Percentiles rank a stretch among this genome's conserved stretches.
Evolutionary conservation across 768 basidiomycete genomes (phyloP).

Genomic region (Pulveroboletus ravenelii): DNA sequence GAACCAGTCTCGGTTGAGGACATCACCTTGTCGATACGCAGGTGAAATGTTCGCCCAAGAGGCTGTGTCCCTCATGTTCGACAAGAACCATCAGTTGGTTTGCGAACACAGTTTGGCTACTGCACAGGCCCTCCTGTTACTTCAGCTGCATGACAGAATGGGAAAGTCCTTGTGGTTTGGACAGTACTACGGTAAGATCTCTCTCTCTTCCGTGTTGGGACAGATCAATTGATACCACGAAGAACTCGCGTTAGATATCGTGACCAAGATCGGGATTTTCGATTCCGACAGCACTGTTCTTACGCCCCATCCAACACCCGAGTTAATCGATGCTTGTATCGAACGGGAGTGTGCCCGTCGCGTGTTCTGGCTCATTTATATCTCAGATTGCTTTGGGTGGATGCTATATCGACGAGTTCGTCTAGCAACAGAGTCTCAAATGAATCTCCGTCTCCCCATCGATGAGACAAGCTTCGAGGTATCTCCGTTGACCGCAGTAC

Average conservation of each 20-base stretch:
- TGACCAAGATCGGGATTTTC: conserved; percentile 63
- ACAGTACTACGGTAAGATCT: conserved; percentile 29
- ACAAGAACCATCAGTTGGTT: conserved; percentile 54
- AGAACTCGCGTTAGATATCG: conserved; percentile 58
- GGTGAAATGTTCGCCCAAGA: conserved; percentile 53
- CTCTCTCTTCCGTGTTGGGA: neutral
- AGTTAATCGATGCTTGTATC: conserved; percentile 56
- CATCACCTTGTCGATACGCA: conserved; percentile 50
- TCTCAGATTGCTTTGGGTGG: conserved; percentile 48
- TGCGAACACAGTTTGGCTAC: conserved; percentile 64
- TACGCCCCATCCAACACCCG: conserved; percentile 54
- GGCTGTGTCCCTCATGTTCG: conserved; percentile 67
- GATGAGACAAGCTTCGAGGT: conserved; percentile 82
- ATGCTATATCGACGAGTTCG: conserved; percentile 34
- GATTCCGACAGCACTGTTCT: conserved; percentile 56
- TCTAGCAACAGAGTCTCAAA: conserved; percentile 39
- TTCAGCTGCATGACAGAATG: conserved; percentile 61
- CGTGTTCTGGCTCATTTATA: conserved; percentile 74
- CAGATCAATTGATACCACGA: conserved; percentile 29
- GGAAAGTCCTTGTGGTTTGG: conserved; percentile 33
- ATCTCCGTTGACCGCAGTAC: conserved; percentile 39
- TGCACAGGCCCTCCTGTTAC: conserved; percentile 70
- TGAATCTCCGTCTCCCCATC: conserved; percentile 65
- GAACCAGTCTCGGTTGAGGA: conserved; percentile 57
- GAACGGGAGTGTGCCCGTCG: conserved; percentile 78